Base-by-base conservation (phyloP, 768 basidiomycete species). In the Tricholoma sp. region DNA sequence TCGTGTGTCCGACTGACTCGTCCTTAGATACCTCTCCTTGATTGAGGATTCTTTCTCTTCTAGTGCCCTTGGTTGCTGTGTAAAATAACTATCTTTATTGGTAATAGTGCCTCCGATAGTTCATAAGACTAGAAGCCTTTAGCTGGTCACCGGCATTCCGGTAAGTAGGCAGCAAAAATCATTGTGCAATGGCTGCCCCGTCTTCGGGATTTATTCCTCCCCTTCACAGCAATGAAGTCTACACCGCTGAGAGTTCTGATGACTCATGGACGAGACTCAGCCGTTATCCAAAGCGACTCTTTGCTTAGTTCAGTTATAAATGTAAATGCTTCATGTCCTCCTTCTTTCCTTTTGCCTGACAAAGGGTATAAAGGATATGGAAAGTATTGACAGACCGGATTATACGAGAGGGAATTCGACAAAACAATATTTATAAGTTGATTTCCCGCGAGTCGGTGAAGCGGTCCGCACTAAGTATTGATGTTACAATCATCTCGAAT, bases 171-270 rank as follows among this genome's bases (percentile, higher is more conserved):
- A 24, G 24, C 24, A 24, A 24, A 3, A 34, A 15, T 41, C 4
- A 17, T n/a, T 41, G 39, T n/a, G n/a, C 17, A 2, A 41, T 17
- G 7, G 4, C 24, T 24, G 1, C 4, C 24, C 24, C 1, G 24
- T 24, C 24, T 24, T 24, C 24, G 24, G 24, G 24, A 24, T 47
- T 28, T 28, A 32, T 57, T 54, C 24, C 56, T 52, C 53, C 59
- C 29, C 24, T 5, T 47, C 18, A 55, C 52, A 52, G 59, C 52
- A 41, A 74, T 74, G 72, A 20, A 20, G 42, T 64, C 68, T 45
- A 61, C 62, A 37, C 53, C 63, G 33, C 45, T 57, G 37, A 74
- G 81, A 34, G 72, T 84, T 55, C 78, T 86, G 12, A 82, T 82
- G 44, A 61, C 72, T 13, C 82, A 84, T 58, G 61, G 59, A 6